phyloP scores from a whole-genome alignment of 2,329 filamentous ascomycete genomes.

The Colletotrichum viniferum region DNA sequence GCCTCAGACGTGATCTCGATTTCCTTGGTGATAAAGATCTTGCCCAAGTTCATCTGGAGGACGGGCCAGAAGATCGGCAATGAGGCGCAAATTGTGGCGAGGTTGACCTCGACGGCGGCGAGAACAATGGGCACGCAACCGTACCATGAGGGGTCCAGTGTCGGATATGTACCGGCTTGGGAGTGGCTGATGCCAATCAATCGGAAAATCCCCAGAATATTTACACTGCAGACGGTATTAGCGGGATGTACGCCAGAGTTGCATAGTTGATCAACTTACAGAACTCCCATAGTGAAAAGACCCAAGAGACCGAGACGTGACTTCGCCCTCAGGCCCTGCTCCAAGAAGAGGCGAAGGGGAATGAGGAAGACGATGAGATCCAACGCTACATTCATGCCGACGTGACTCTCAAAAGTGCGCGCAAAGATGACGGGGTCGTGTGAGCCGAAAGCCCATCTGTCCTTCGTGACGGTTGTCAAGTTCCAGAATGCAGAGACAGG shows the following conservation, averaged over 20 bases:
- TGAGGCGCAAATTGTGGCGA: slow-evolving; percentile 16
- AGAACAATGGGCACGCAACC: slow-evolving; percentile 35
- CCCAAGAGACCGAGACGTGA: slow-evolving; percentile 32
- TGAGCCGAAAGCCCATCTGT: slow-evolving; percentile 34
- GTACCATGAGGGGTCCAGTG: slow-evolving; percentile 40
- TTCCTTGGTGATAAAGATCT: slow-evolving; percentile 40
- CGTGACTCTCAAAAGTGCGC: slow-evolving; percentile 32
- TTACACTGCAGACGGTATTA: slow-evolving; percentile 19
- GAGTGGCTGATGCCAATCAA: slow-evolving; percentile 31
- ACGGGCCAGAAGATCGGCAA: slow-evolving; percentile 22
- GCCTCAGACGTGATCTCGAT: slow-evolving; percentile 29
- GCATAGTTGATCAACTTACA: slow-evolving; percentile 26
- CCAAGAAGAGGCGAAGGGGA: slow-evolving; percentile 32
- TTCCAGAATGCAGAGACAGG: slow-evolving; percentile 36
- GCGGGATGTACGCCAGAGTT: fast-evolving
- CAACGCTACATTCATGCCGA: slow-evolving; percentile 33
- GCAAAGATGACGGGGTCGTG: slow-evolving; percentile 26
- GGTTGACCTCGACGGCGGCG: slow-evolving; percentile 36
- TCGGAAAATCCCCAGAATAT: slow-evolving; percentile 29
- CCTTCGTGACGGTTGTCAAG: neutral
- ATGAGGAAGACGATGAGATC: slow-evolving; percentile 36
- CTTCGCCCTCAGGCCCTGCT: slow-evolving; percentile 27
- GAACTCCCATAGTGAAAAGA: slow-evolving; percentile 33
- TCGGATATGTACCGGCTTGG: slow-evolving; percentile 35
- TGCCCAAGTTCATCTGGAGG: slow-evolving; percentile 29